A percentile compares a stretch with the other conserved stretches of the same genome.
These are phyloP conservation scores for Knufia fluminis DNA, from an alignment of 2,329 filamentous ascomycete genomes.

Conservation along the genomic window DNA sequence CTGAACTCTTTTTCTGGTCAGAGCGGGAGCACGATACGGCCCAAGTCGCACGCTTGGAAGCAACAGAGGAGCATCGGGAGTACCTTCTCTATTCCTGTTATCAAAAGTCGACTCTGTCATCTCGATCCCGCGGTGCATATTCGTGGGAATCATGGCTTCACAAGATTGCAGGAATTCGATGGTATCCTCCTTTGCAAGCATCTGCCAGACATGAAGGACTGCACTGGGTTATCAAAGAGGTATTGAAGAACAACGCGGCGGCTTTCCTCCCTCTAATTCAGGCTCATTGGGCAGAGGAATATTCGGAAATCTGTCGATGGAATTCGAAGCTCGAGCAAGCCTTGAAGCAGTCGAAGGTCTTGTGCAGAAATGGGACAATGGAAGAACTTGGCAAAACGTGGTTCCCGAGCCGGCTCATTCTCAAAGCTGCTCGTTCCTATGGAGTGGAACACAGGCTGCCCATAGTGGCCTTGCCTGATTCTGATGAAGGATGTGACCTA, in stretches of 20 bases:
- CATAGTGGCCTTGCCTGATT: constrained; percentile 10
- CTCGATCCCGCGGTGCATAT: constrained; percentile 9
- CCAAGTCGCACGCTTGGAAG: constrained; percentile 4
- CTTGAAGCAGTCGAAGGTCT: constrained; percentile 5
- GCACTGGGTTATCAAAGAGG: constrained; percentile 11
- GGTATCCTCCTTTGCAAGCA: constrained; percentile 12
- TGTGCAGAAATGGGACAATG: constrained; percentile 4
- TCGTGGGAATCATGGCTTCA: constrained; percentile 13
- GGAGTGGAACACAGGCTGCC: constrained; percentile 9
- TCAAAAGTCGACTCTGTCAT: constrained; percentile 10
- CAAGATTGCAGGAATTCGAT: constrained; percentile 12
- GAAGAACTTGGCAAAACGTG: constrained; percentile 11
- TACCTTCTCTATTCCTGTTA: constrained; percentile 6
- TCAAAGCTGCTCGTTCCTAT: constrained; percentile 7
- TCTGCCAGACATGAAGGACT: constrained; percentile 3
- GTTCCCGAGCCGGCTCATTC: constrained; percentile 10
- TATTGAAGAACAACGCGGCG: constrained; percentile 4
- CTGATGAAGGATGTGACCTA: constrained; percentile 5
- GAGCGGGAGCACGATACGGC: constrained; percentile 9
- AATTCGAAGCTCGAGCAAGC: background rate
- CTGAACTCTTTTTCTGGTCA: no score
- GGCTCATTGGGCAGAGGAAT: constrained; percentile 1
- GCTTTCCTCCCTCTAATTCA: constrained; percentile 8
- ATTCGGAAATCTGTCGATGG: background rate
- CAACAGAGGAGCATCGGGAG: constrained; percentile 7